Conservation (phyloP, 2,329 filamentous ascomycete species). For the Monosporascus sp. region DNA sequence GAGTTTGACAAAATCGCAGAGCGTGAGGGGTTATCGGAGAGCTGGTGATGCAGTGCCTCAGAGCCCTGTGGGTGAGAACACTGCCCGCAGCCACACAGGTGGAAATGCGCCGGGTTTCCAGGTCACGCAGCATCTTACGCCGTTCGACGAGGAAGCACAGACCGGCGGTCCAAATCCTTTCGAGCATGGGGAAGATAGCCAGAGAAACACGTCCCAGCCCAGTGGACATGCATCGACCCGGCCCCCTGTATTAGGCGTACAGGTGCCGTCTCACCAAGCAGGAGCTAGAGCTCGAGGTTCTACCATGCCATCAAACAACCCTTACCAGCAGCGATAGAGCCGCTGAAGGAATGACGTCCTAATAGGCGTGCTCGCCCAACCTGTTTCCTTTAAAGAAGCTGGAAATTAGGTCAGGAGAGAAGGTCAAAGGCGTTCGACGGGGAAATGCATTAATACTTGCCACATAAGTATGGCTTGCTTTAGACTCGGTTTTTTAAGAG, state of each 20-base stretch:
- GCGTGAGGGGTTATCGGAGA: conserved; percentile 24
- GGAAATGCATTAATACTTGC: too few relatives aligned
- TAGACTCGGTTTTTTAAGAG: too few relatives aligned
- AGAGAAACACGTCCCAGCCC: conserved; percentile 2
- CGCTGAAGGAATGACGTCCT: conserved; percentile 2
- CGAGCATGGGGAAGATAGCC: conserved; percentile 1
- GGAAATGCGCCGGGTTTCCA: conserved; percentile 17
- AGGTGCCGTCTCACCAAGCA: background rate
- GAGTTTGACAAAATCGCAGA: conserved; percentile 25
- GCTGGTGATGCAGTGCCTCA: conserved; percentile 24
- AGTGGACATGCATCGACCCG: conserved; percentile 5
- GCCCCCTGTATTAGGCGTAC: conserved; percentile 1
- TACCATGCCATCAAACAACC: conserved; percentile 9
- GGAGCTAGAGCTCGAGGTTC: conserved; percentile 2
- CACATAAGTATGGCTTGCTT: too few relatives aligned
- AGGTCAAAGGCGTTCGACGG: too few relatives aligned
- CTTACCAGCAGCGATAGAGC: conserved; percentile 16
- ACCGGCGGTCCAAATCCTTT: conserved; percentile 19
- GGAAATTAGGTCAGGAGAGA: background rate
- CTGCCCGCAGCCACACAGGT: background rate
- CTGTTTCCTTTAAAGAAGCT: background rate
- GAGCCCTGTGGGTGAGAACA: conserved; percentile 8
- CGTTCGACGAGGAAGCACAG: conserved; percentile 28
- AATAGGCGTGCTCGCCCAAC: conserved; percentile 2
- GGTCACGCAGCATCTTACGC: conserved; percentile 22